Percentiles rank a stretch among this genome's conserved stretches.
phyloP scores from a whole-genome alignment of 2,329 filamentous ascomycete genomes.

The Phoma sp. region DNA sequence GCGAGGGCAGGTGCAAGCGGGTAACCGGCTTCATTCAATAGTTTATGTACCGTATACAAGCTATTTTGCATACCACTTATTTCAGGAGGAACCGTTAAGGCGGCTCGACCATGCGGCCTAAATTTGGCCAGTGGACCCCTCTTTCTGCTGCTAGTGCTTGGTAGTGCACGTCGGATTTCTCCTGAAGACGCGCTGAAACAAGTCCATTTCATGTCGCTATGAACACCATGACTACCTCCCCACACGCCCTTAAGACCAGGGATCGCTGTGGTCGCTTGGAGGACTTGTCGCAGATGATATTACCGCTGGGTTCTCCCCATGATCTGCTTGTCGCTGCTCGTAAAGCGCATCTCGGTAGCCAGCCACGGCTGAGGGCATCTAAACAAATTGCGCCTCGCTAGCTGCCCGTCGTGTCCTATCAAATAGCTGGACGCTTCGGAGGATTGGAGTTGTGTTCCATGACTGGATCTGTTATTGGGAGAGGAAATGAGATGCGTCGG shows the following conservation, averaged over 20 bases:
- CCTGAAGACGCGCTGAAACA: constrained; percentile 13
- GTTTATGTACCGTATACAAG: constrained; percentile 9
- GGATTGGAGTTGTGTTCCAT: not conserved
- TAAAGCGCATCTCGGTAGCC: constrained; percentile 7
- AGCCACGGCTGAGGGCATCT: constrained; percentile 7
- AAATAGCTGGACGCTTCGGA: not conserved
- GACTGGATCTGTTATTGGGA: constrained; percentile 2
- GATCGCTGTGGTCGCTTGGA: constrained; percentile 6
- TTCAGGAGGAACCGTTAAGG: constrained; percentile 17
- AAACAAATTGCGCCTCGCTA: constrained; percentile 6
- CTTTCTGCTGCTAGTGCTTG: constrained; percentile 11
- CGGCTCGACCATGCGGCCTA: constrained; percentile 14
- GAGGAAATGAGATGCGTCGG: constrained; percentile 6
- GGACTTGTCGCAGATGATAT: constrained; percentile 3
- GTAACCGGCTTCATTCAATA: constrained; percentile 27
- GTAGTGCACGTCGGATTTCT: not conserved
- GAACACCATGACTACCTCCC: constrained; percentile 1
- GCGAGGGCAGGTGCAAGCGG: constrained; percentile 30
- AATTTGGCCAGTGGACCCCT: constrained; percentile 13
- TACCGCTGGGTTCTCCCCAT: constrained; percentile 6
- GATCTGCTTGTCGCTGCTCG: constrained; percentile 4
- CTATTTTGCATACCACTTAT: constrained; percentile 15
- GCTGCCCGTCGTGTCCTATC: constrained; percentile 2
- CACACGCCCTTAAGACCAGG: constrained; percentile 7
- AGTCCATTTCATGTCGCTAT: constrained; percentile 4